These are phyloP conservation scores for Lactarius vividus DNA, from an alignment of 768 basidiomycete genomes.

Conservation along the genomic window DNA sequence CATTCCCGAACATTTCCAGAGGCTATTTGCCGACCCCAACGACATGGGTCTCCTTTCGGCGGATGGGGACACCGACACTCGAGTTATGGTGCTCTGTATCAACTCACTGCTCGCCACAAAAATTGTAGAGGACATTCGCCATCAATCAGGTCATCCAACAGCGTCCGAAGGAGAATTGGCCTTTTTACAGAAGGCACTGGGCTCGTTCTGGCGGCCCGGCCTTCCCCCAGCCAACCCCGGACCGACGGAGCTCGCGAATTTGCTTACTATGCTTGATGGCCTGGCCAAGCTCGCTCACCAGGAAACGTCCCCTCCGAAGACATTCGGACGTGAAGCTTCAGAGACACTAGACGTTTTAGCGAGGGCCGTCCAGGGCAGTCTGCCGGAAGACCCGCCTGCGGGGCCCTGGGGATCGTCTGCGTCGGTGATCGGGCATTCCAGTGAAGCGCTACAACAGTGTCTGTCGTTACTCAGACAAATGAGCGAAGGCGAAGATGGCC, in stretches of 20 bases:
- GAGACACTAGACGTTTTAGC: conserved; percentile 2
- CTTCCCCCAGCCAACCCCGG: neutral
- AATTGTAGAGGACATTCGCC: neutral
- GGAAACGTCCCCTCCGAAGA: neutral
- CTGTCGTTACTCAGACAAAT: neutral
- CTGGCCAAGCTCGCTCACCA: neutral
- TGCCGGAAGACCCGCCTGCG: neutral
- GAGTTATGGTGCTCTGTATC: neutral
- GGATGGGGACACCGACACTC: neutral
- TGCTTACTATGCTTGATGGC: neutral
- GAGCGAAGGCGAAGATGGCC: neutral
- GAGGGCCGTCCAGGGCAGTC: neutral
- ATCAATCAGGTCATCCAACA: neutral
- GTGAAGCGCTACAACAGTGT: neutral
- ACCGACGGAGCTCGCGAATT: conserved; percentile 1
- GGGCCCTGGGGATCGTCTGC: neutral
- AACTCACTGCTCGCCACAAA: neutral
- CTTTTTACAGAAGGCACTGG: neutral
- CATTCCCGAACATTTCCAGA: conserved; percentile 5
- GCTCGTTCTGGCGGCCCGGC: neutral
- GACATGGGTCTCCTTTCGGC: conserved; percentile 6
- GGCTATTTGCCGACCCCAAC: neutral
- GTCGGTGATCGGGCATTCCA: neutral
- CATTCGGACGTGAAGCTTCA: neutral
- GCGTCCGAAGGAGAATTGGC: neutral